phyloP scores from a whole-genome alignment of 129 eudicot genomes.

The Helianthus annuus region HanXRQr2.0-SUNRISE NC_035444.2:57926541-57927040 shows the following conservation, averaged over 20 bases:
- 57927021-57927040: constrained; percentile 13
- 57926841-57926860: not conserved
- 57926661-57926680: too few relatives aligned
- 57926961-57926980: constrained; percentile 7
- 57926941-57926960: not conserved
- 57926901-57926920: not conserved
- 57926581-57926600: too few relatives aligned
- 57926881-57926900: not conserved
- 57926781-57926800: not conserved
- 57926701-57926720: too few relatives aligned
- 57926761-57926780: not conserved
- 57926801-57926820: not conserved
- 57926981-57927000: constrained; percentile 1
- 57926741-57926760: not conserved
- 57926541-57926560: too few relatives aligned
- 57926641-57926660: too few relatives aligned
- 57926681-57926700: too few relatives aligned
- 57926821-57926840: not conserved
- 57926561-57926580: too few relatives aligned
- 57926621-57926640: too few relatives aligned
- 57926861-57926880: not conserved
- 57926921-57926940: not conserved
- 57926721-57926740: not conserved
- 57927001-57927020: constrained; percentile 29
- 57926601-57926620: too few relatives aligned